Evolutionary conservation across 1,139 yeast genomes (phyloP).

Genomic region (Meyerozyma elateridarum): DNA sequence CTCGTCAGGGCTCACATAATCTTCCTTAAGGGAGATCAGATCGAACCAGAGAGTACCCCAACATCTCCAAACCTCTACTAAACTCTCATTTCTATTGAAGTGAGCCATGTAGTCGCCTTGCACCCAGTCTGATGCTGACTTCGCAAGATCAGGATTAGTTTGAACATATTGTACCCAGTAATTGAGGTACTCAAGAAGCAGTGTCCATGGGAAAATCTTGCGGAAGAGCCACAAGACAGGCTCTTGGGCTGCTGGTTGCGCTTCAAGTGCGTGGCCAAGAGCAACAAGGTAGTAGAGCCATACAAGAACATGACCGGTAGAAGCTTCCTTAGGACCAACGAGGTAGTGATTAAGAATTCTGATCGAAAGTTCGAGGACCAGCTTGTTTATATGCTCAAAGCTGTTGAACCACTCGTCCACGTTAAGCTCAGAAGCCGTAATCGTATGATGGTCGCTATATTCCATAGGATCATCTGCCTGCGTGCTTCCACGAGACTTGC

Average conservation of each 20-base stretch:
- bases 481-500: constrained; percentile 33
- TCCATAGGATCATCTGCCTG: constrained; percentile 3
- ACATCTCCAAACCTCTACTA: constrained; percentile 77
- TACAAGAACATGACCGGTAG: constrained; percentile 64
- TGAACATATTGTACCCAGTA: constrained; percentile 36
- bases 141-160: constrained; percentile 23
- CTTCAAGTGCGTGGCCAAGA: constrained; percentile 52
- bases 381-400: constrained; percentile 52
- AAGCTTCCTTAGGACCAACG: constrained; percentile 65
- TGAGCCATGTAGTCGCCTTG: constrained; percentile 28
- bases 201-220: constrained; percentile 64
- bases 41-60: constrained; percentile 86
- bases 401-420: constrained; percentile 58
- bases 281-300: constrained; percentile 68
- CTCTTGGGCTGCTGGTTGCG: constrained; percentile 41
- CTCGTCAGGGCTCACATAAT: constrained; percentile 45
- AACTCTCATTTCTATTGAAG: constrained; percentile 53
- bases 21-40: constrained; percentile 44
- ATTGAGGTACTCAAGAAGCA: constrained; percentile 57
- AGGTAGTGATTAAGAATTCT: constrained; percentile 61
- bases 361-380: constrained; percentile 62
- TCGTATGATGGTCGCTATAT: constrained; percentile 28
- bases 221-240: constrained; percentile 51
- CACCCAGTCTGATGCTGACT: constrained; percentile 27
- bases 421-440: constrained; percentile 41